Base-by-base conservation (phyloP, 78 protist genomes). In the Pigoraptor vietnamica region DNA sequence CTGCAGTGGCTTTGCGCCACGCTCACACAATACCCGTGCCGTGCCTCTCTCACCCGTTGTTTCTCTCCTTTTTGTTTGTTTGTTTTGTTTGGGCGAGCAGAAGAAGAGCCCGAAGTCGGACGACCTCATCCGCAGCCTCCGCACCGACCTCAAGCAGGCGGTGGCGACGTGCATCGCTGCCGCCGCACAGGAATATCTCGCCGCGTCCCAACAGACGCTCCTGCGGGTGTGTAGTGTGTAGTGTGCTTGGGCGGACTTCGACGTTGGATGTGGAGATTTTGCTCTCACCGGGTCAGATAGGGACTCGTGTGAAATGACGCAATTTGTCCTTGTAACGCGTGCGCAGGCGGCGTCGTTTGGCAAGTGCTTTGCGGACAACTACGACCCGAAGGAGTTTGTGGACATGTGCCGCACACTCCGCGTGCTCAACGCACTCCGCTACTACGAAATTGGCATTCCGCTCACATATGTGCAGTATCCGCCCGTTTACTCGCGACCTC, bases 131-230 rank as follows among this genome's bases (percentile, higher is more conserved):
- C 84, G 96, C 29, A 37, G 32, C 1, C 92, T 96, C 9, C 39
- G 36, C 6, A 92, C 19, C 81, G 48, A 93, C 40, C 93, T 97
- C 40, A 83, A 89, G 23, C 39, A 67, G 29, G 98, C 98, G 0
- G 97, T 97, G 9, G 94, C 92, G 34, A 37, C 83, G 25, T 97
- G 98, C 93, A 88, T 97, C 29, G 93, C 81, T 19, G 98, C 97
- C 24, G 98, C 98, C 1, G 96, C 94, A 0, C 93, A 83, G 86
- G 97, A 95, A 39, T 89, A 90, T n/a, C 32, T 33, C 33, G 89
- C 87, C n/a, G 24, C 48, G 0, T 89, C 90, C 37, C 98, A 97
- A 81, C 40, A 55, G 29, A 40, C 29, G 24, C 90, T 97, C 34
- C 92, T 97, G 1, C 2, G n/a, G 48, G 93, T 32, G n/a, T n/a